Base-by-base conservation (phyloP, 75 land plant genomes). In the Picea sitchensis region DNA sequence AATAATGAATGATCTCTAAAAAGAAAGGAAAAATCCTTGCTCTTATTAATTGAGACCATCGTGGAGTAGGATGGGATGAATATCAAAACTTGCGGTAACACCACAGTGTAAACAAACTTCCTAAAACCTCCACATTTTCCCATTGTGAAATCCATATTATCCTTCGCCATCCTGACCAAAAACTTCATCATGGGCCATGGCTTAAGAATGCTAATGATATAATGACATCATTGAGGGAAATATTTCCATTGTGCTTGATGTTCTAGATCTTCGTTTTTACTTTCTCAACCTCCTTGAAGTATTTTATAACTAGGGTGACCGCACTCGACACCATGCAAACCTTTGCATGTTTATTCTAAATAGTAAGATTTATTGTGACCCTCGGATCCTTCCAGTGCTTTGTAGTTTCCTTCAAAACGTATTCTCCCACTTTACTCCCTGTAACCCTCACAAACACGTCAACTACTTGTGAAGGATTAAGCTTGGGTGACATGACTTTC, bases 381-480 rank as follows among this genome's bases (percentile, higher is more conserved):
- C 92, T 85, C 0, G 90, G 81, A 51, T 91, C 93, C 85, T 91
- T 91, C 91, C 91, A 89, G 80, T 91, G 92, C 84, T 87, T 89
- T 75, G 91, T 89, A 4, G 91, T 91, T 75, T 87, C 88, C 59
- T 87, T 87, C 81, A 92, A 90, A 71, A 92, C 87, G 80, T 92
- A 92, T 77, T 92, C 92, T 20, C 92, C 94, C 11, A 92, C 91
- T 79, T 92, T 92, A 11, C 92, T 92, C 6, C 92, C 93, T 82
- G 93, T 92, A 59, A 92, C 92, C n/a, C 93, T 86, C 41, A 92
- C 93, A 69, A 47, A 92, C 26, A 92, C 93, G 71, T 90, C 93
- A 31, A 89, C 87, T 14, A 91, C 87, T 81, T 89, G 91, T 13
- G 82, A 65, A 0, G 93, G 93, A 73, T 91, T 92, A 62, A 91